A percentile compares a stretch with the other conserved stretches of the same genome.
phyloP scores from a whole-genome alignment of 1,284 basidiomycete species.

The Chalciporus piperatoides region DNA sequence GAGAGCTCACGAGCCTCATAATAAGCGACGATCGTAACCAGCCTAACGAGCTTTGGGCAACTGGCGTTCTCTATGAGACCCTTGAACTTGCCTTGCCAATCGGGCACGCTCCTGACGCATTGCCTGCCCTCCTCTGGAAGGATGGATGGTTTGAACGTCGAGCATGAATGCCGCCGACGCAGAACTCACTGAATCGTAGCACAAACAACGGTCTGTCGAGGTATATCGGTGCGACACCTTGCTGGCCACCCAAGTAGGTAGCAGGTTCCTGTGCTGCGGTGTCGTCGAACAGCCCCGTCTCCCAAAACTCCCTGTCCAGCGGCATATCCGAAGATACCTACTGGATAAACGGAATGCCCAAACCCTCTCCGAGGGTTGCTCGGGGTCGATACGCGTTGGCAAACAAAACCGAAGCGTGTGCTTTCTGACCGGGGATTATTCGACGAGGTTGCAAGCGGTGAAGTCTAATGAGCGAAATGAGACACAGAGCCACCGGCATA shows the following conservation, averaged over 20 bases:
- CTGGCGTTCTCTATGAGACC: conserved; percentile 10
- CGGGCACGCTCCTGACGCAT: conserved; percentile 11
- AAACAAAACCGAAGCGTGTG: conserved; percentile 30
- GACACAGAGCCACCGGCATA: neutral
- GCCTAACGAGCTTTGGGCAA: conserved; percentile 14
- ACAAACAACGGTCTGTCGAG: conserved; percentile 31
- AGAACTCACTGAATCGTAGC: conserved; percentile 23
- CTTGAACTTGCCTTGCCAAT: conserved; percentile 13
- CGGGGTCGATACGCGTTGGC: conserved; percentile 24
- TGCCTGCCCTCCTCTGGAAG: conserved; percentile 24
- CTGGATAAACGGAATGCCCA: conserved; percentile 21
- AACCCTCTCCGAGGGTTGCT: conserved; percentile 28
- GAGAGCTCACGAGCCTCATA: conserved; percentile 22
- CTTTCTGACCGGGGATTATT: conserved; percentile 31
- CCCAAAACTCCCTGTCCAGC: conserved; percentile 21
- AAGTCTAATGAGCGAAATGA: conserved; percentile 12
- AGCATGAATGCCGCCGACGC: neutral
- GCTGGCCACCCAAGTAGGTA: conserved; percentile 4
- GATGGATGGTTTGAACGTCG: neutral
- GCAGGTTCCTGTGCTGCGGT: conserved; percentile 20
- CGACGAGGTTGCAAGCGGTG: conserved; percentile 23
- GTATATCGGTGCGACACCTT: conserved; percentile 19
- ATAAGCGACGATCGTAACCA: conserved; percentile 25
- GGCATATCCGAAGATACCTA: conserved; percentile 1
- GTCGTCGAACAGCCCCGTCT: conserved; percentile 25